These are phyloP conservation scores for Boletus semigastroideus DNA, from an alignment of 1,284 basidiomycete species.

Conservation along the genomic window DNA sequence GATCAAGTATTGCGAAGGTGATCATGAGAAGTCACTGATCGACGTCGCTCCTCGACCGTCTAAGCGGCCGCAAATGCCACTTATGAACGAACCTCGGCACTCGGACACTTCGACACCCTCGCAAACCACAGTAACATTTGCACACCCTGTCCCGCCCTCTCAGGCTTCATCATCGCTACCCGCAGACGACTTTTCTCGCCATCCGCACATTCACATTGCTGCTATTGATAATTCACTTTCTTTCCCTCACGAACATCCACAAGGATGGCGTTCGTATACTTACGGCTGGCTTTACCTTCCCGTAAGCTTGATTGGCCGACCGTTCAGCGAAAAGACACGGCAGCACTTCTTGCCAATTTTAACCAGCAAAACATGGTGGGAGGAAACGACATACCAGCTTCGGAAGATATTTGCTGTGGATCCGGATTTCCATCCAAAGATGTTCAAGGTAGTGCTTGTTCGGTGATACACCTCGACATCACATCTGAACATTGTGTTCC, in stretches of 20 bases:
- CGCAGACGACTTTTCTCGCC: conserved; percentile 45
- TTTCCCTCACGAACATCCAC: conserved; percentile 87
- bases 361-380: conserved; percentile 87
- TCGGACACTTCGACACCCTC: conserved; percentile 42
- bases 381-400: conserved; percentile 78
- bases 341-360: conserved; percentile 81
- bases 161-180: conserved; percentile 32
- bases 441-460: conserved; percentile 62
- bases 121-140: conserved; percentile 39
- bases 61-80: conserved; percentile 61
- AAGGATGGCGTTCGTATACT: conserved; percentile 87
- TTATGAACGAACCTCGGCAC: conserved; percentile 64
- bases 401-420: conserved; percentile 78
- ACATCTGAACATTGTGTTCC: conserved; percentile 7
- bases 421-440: conserved; percentile 82
- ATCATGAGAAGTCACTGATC: conserved; percentile 70
- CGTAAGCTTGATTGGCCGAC: conserved; percentile 79
- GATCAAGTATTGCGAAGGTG: conserved; percentile 82
- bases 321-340: conserved; percentile 81
- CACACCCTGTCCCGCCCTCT: conserved; percentile 37
- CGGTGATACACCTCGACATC: not conserved
- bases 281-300: conserved; percentile 93
- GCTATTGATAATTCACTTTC: conserved; percentile 94
- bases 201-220: conserved; percentile 75
- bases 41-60: conserved; percentile 75